Evolutionary conservation across 441 rosid genomes (phyloP), one percentile per base, ranked within the genome.

Genomic region (Pelargonium citronellum): DNA sequence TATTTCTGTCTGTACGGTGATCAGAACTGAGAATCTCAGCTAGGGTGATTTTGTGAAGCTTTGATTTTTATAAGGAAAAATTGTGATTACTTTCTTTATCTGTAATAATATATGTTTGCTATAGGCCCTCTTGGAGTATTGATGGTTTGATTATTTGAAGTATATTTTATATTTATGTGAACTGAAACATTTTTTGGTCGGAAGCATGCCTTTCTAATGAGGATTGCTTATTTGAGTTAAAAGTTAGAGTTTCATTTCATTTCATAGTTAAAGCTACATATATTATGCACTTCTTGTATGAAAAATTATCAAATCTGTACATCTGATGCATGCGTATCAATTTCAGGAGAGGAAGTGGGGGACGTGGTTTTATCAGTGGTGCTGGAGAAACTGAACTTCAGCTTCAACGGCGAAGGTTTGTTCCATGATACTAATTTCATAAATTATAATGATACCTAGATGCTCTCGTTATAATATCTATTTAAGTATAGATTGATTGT

Each of bases 351-450:
- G 96, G 93, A 86, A 88, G 96, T 75, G 91, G 91, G 53, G 96
- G 96, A 73, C 83, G 79, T 71, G 98, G 98, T 68, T 91, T 91
- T 70, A 85, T 89, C 7, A 89, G 98, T 80, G 97, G 97, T 76
- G 97, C 98, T 67, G 98, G 98, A 76, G 97, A 94, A 85, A 91
- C 97, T 76, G 97, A 94, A 81, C 95, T 94, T 77, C 96, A 94
- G 82, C 95, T 94, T 76, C 98, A 93, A 79, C 83, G 96, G 44
- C 78, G 90, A 78, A 93, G 98, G 97, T 93, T 43, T 72, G 72
- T 34, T 78, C 61, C 68, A 72, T 79, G 41, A 19, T 64, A 22
- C 63, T 76, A 53, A 10, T 67, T 67, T 71, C 49, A 7, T 1
- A 51, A 20, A 69, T 39, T 15, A 8, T 47, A n/a, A 9, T 30